A percentile compares a stretch with the other conserved stretches of the same genome.
These are phyloP conservation scores for Aspergillus homomorphus DNA, from an alignment of 495 filamentous ascomycete genomes.

Conservation along the genomic window DNA sequence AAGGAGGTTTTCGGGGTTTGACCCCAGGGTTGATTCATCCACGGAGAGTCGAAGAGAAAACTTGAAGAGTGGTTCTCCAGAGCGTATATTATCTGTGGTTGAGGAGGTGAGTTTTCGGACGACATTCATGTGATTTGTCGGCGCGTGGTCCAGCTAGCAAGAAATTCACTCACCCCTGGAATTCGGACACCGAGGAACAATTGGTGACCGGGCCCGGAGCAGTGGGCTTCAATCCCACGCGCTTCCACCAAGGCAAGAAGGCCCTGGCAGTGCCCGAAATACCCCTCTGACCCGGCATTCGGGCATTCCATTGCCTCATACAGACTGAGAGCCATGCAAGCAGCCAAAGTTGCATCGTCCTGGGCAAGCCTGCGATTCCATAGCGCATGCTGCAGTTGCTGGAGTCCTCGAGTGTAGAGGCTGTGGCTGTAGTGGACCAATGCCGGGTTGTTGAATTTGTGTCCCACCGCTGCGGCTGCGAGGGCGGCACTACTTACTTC, in stretches of 20 bases:
- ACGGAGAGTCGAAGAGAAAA: constrained; percentile 25
- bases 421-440: constrained; percentile 29
- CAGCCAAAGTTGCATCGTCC: constrained; percentile 34
- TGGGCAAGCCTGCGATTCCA: constrained; percentile 23
- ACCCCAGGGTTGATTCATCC: constrained; percentile 30
- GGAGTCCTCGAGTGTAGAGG: constrained; percentile 31
- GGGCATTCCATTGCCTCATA: constrained; percentile 41
- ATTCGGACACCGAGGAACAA: constrained; percentile 31
- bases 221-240: constrained; percentile 31
- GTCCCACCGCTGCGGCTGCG: constrained; percentile 26
- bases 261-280: constrained; percentile 31
- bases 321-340: constrained; percentile 31
- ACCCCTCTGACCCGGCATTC: constrained; percentile 20
- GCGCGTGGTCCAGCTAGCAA: neutral
- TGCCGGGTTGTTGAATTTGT: constrained; percentile 14
- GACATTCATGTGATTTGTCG: neutral
- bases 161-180: constrained; percentile 27
- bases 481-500: constrained; percentile 26
- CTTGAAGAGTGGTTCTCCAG: constrained; percentile 19
- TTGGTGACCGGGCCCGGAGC: constrained; percentile 25
- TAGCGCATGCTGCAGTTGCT: constrained; percentile 33
- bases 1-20: constrained; percentile 17
- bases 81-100: constrained; percentile 15
- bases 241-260: constrained; percentile 28
- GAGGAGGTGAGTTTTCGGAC: too few species aligned